Evolutionary conservation across 768 basidiomycete genomes (phyloP), one percentile per base, ranked within the genome.

Genomic region (Suillus bovinus): DNA sequence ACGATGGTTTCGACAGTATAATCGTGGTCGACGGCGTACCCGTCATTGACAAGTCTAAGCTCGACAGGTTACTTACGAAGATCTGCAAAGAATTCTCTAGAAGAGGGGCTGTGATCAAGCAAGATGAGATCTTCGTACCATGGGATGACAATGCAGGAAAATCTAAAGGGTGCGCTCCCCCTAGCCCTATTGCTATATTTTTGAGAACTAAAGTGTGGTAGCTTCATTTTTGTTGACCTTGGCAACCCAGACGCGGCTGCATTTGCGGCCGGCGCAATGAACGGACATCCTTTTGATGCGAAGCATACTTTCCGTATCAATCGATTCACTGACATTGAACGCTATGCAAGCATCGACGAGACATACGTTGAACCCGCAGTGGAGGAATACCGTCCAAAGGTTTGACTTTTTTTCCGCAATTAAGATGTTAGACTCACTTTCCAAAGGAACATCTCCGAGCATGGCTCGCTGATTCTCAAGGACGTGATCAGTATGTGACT

Each of bases 401-500:
- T 94, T 65, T 36, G 60, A 38, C 47, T 27, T 27, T 11, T 7
- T 24, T 29, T 27, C 24, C n/a, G 14, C 54, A 22, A 20, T 52
- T 20, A 53, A 59, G 20, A n/a, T 20, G 59, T 41, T 52, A 6
- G 63, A 29, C 47, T 70, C 22, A 49, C 46, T 22, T 31, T 2
- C 33, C 50, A 36, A 67, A 98, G 94, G 97, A 98, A 74, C 96
- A 99, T 78, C 84, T 98, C 64, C 86, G 93, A 53, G 91, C 93
- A 58, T 99, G 96, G 96, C 84, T 99, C 59, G 93, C 88, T 29
- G 97, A 99, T 77, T 81, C 86, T 27, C 88, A 89, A 75, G 94
- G 95, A 39, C 90, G 96, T 64, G 97, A 99, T 75, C 97, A 99
- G 73, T 94, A 94, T 79, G 89, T 93, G 61, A 95, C 93, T 42